Evolutionary conservation across 192 early-diverging fungal species (phyloP).

Genomic region (Coemansia sp.): DNA sequence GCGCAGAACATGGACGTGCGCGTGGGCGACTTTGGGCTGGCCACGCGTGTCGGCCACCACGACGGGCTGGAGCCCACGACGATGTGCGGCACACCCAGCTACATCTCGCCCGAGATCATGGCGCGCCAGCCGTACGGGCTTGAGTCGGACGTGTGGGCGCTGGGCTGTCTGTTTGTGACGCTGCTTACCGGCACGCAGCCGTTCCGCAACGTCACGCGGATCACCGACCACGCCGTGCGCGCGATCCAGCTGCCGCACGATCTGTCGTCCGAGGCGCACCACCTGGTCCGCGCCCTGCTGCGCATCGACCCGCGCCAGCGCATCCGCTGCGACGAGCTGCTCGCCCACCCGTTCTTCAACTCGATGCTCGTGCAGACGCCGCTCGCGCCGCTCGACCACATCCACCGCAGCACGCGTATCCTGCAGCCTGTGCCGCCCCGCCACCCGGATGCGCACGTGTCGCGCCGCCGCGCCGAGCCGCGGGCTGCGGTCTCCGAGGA

Average conservation of each 20-base stretch:
- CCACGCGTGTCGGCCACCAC: constrained; percentile 43
- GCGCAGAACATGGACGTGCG: constrained; percentile 55
- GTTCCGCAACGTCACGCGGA: constrained; percentile 52
- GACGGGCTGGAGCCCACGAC: constrained; percentile 63
- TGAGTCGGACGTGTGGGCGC: constrained; percentile 72
- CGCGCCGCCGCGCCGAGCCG: not conserved
- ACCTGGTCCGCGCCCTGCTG: constrained; percentile 58
- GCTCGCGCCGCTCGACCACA: not conserved
- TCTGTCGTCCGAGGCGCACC: constrained; percentile 54
- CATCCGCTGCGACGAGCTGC: constrained; percentile 48
- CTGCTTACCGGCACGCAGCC: constrained; percentile 70
- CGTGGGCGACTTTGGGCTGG: constrained; percentile 79
- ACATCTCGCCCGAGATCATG: constrained; percentile 77
- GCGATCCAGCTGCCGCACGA: constrained; percentile 52
- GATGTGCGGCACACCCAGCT: constrained; percentile 78
- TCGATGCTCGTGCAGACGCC: constrained; percentile 6
- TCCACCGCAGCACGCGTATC: not conserved
- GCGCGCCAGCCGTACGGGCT: constrained; percentile 69
- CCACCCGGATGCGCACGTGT: not conserved
- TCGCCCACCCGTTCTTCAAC: constrained; percentile 59
- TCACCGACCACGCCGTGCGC: constrained; percentile 52
- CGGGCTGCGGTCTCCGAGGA: not conserved
- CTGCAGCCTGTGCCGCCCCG: not conserved
- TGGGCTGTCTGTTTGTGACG: constrained; percentile 74
- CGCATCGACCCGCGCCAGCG: constrained; percentile 59